Evolutionary conservation across 805 yeast species (phyloP).

Genomic region (Candida peoriensis): DNA sequence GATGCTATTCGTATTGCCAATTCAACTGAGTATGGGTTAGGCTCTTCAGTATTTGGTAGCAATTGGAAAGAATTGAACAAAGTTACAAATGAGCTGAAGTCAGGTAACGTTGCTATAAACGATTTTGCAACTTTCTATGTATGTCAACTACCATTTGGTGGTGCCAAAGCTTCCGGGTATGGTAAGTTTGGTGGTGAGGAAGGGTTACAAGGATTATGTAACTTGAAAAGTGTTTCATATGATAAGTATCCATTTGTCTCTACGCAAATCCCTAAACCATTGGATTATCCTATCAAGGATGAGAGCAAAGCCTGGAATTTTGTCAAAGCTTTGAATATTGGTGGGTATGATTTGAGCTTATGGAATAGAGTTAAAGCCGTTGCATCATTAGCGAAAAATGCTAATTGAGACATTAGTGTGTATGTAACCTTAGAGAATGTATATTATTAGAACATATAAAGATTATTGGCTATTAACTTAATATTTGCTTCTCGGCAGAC

Average conservation of each 20-base stretch:
- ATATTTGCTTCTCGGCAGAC: slow-evolving; percentile 43
- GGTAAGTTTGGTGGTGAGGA: slow-evolving; percentile 99
- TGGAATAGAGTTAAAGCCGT: slow-evolving; percentile 65
- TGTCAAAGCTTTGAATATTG: slow-evolving; percentile 73
- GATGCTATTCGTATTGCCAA: slow-evolving; percentile 79
- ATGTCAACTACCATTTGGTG: slow-evolving; percentile 97
- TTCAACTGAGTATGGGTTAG: slow-evolving; percentile 83
- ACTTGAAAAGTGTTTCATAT: slow-evolving; percentile 80
- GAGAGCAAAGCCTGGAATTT: slow-evolving; percentile 85
- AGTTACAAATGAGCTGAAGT: slow-evolving; percentile 58
- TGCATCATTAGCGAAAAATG: slow-evolving; percentile 47
- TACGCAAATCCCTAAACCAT: slow-evolving; percentile 78
- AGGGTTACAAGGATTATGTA: slow-evolving; percentile 86
- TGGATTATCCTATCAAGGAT: slow-evolving; percentile 87
- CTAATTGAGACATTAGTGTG: slow-evolving; percentile 15
- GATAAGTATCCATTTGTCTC: slow-evolving; percentile 77
- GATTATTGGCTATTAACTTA: slow-evolving; percentile 17
- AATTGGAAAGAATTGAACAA: slow-evolving; percentile 50
- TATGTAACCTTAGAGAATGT: neutral
- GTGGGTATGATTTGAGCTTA: slow-evolving; percentile 72
- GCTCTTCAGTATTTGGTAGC: slow-evolving; percentile 83
- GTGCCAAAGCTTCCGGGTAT: slow-evolving; percentile 86
- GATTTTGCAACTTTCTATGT: slow-evolving; percentile 97
- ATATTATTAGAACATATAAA: no score
- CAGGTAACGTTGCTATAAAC: slow-evolving; percentile 94